A percentile compares a stretch with the other conserved stretches of the same genome.
Conservation (phyloP, 2,329 filamentous ascomycete genomes). For the Alternaria sp. region DNA sequence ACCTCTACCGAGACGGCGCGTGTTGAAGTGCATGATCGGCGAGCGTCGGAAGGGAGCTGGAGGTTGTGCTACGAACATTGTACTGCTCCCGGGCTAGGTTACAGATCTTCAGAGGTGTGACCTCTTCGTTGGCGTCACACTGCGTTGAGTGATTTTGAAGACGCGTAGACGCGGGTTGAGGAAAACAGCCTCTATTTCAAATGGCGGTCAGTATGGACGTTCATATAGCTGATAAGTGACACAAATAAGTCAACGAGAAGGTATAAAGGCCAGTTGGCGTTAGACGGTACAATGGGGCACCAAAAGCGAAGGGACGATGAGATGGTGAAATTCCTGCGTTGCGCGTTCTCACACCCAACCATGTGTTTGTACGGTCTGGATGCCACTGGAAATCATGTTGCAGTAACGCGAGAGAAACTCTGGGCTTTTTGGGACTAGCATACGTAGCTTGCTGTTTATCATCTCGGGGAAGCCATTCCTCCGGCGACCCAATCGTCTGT, state of each 20-base stretch:
- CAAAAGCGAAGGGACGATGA: not conserved
- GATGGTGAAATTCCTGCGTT: not conserved
- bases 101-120: conserved; percentile 18
- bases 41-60: conserved; percentile 28
- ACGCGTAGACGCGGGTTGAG: conserved; percentile 29
- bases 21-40: conserved; percentile 21
- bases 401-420: not conserved
- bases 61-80: conserved; percentile 32
- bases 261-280: not conserved
- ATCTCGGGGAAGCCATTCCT: conserved; percentile 12
- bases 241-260: not conserved
- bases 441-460: conserved; percentile 2
- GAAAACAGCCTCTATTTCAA: conserved; percentile 7
- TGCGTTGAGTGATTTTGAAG: conserved; percentile 14
- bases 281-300: no score
- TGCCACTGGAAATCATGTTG: not conserved
- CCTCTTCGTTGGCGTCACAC: conserved; percentile 33
- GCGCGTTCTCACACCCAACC: not conserved
- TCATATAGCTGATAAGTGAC: not conserved
- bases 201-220: conserved; percentile 10
- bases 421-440: not conserved
- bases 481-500: conserved; percentile 13
- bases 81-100: conserved; percentile 23
- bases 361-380: not conserved
- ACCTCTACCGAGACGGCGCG: conserved; percentile 15